Percentiles rank a stretch among this genome's conserved stretches.
These are phyloP conservation scores for Pseudogymnoascus sp. DNA, from an alignment of 2,329 filamentous ascomycete genomes.

Conservation along the genomic window DNA sequence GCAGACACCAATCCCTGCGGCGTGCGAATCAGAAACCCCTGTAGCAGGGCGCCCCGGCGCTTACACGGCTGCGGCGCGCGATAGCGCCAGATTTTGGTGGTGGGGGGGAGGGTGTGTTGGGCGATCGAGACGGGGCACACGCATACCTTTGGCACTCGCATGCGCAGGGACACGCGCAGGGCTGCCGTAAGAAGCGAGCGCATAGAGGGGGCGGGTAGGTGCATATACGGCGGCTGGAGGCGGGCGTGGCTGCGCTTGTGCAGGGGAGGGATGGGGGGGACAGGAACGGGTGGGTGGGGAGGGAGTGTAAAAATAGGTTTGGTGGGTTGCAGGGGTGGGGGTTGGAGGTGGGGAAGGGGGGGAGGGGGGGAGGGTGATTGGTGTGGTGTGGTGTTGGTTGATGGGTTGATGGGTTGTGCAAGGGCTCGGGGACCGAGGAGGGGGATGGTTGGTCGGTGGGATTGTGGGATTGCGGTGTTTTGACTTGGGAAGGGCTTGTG, in stretches of 20 bases:
- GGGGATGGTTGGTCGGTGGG: background rate
- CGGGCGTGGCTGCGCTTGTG: too few relatives aligned
- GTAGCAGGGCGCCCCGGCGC: background rate
- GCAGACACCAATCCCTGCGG: background rate
- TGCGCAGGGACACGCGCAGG: background rate
- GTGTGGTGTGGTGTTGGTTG: background rate
- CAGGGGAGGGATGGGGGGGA: too few relatives aligned
- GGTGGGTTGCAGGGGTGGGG: background rate
- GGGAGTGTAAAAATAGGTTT: background rate
- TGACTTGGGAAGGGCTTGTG: background rate
- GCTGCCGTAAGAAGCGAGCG: background rate
- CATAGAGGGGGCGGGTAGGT: background rate
- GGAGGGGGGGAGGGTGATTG: too few relatives aligned
- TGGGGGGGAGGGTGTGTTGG: too few relatives aligned
- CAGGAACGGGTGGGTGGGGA: background rate
- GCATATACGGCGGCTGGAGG: background rate
- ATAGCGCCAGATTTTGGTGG: background rate
- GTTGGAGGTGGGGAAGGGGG: too few relatives aligned
- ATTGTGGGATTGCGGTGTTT: background rate
- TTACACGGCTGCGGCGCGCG: slow-evolving; percentile 1
- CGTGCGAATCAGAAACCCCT: background rate
- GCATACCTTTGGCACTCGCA: too few relatives aligned
- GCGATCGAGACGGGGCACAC: too few relatives aligned
- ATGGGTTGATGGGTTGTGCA: background rate
- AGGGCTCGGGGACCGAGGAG: background rate